Evolutionary conservation across 2,329 filamentous ascomycete species (phyloP).

Genomic region (Zopfia rhizophila): DNA sequence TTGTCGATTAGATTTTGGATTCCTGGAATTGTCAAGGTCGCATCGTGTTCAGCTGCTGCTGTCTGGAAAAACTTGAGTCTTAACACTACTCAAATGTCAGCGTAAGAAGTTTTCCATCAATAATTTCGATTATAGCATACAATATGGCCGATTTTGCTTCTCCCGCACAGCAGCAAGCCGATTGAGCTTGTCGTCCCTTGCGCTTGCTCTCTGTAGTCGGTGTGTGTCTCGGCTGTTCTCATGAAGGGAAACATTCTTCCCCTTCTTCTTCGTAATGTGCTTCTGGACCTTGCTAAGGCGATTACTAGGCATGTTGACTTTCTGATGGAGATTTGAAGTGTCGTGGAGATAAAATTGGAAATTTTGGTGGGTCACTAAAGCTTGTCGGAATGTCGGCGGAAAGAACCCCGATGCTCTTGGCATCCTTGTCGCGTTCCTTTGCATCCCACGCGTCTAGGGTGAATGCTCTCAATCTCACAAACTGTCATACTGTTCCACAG

Average conservation of each 20-base stretch:
- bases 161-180: slow-evolving; percentile 75
- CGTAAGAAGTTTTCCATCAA: background rate
- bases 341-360: slow-evolving; percentile 24
- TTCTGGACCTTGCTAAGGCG: slow-evolving; percentile 86
- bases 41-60: slow-evolving; percentile 64
- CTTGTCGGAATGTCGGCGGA: slow-evolving; percentile 15
- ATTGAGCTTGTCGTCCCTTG: slow-evolving; percentile 83
- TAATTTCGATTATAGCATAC: slow-evolving; percentile 60
- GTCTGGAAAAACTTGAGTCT: slow-evolving; percentile 78
- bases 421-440: too few species aligned
- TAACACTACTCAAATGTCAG: slow-evolving; percentile 62
- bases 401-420: too few species aligned
- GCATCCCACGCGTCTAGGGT: background rate
- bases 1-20: slow-evolving; percentile 64
- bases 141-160: slow-evolving; percentile 78
- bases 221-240: slow-evolving; percentile 89
- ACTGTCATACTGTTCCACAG: too few species aligned
- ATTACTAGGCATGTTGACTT: slow-evolving; percentile 56
- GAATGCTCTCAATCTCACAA: too few species aligned
- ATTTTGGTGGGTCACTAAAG: slow-evolving; percentile 39
- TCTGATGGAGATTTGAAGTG: slow-evolving; percentile 4
- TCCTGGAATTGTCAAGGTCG: slow-evolving; percentile 60
- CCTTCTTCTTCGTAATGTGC: slow-evolving; percentile 87
- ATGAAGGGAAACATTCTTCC: slow-evolving; percentile 79
- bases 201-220: slow-evolving; percentile 79